These are phyloP conservation scores for Hypoxylon rickii DNA, from an alignment of 495 filamentous ascomycete species.

Conservation along the genomic window DNA sequence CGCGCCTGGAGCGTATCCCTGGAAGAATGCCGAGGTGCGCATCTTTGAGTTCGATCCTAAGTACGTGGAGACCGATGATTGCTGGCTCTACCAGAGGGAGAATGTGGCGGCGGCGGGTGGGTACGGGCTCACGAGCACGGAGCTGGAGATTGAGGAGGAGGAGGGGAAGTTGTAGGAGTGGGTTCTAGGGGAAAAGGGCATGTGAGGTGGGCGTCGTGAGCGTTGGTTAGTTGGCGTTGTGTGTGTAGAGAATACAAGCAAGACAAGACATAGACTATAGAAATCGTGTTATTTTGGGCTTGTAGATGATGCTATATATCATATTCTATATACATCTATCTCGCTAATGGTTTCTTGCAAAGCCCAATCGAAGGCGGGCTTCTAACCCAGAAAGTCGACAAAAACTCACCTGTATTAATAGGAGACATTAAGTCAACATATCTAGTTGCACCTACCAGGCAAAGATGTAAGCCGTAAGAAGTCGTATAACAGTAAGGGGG, in stretches of 20 bases:
- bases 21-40: conserved; percentile 61
- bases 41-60: conserved; percentile 57
- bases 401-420: no score
- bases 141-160: conserved; percentile 24
- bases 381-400: no score
- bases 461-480: no score
- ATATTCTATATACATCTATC: no score
- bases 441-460: no score
- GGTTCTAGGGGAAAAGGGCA: neutral
- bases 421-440: no score
- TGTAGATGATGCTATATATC: no score
- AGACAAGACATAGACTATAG: neutral
- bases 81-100: conserved; percentile 29
- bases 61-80: conserved; percentile 27
- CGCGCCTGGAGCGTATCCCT: conserved; percentile 44
- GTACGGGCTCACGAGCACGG: conserved; percentile 30
- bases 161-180: conserved; percentile 9
- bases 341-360: no score
- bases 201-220: no score
- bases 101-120: conserved; percentile 32
- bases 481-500: no score
- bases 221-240: neutral
- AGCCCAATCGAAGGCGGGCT: no score
- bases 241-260: neutral
- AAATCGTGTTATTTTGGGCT: no score